Evolutionary conservation across 83 land plant genomes (phyloP), one percentile per base, ranked within the genome.

Genomic region (Diphasiastrum complanatum): DNA sequence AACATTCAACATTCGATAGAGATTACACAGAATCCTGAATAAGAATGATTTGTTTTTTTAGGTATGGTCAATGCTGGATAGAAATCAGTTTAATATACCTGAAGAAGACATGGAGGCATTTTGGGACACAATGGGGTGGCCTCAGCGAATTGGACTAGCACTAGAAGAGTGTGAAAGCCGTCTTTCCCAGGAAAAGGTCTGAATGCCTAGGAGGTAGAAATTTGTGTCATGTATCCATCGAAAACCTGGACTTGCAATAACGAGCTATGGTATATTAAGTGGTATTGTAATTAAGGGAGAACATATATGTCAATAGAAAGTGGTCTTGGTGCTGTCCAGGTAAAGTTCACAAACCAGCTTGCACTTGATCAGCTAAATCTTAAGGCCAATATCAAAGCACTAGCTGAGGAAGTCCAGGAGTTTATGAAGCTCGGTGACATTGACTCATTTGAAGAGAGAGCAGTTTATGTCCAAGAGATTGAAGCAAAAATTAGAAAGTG

Each of bases 101-200:
- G 74, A 52, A 18, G 1, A 33, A 3, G 72, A 75, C 51, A 51
- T 52, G 45, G 68, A 75, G 33, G 33, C 53, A 5, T 75, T 38
- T 47, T 75, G 78, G 78, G 37, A 10, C 0, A 75, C 74, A 22
- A 32, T 62, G 14, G 67, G 67, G 0, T 75, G 78, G 78, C 78
- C 78, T 28, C 78, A 68, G 26, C 54, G 41, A n/a, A 64, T 75
- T 10, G 68, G 64, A 55, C 65, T 54, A 23, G 45, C 68, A 5
- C 11, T 68, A 45, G 78, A 75, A 47, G 78, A 68, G 12, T 51
- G 40, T 26, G 48, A 37, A 51, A 33, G 18, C 22, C 26, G 28
- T 23, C 49, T 71, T 20, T 55, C 38, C 6, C 69, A 64, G 33
- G 58, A 49, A 12, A 71, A 64, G 74, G 74, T 64, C 11, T 3